Percentiles rank a stretch among this genome's conserved stretches.
Conservation (phyloP, 768 basidiomycete genomes). For the Multifurca ochricompacta region DNA sequence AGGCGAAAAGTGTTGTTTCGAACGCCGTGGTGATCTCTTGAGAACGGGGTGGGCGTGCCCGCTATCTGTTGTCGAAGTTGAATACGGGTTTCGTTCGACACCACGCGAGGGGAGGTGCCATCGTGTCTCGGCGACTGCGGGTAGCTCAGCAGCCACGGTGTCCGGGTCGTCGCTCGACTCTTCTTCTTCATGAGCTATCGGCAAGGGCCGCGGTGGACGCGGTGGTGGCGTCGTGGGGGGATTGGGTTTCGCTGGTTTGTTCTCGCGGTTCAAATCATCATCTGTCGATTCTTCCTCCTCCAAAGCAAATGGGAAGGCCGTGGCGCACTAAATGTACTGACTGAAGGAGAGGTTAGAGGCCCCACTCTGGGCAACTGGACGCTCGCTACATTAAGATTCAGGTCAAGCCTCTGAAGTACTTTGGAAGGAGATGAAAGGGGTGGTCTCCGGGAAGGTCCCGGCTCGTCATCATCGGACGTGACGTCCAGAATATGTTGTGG, state of each 20-base stretch:
- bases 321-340: not conserved
- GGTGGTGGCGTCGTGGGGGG: not conserved
- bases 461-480: not conserved
- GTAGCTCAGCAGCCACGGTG: constrained; percentile 6
- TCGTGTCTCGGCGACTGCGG: not conserved
- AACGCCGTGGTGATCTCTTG: not conserved
- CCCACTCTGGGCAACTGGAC: not conserved
- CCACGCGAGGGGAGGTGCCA: not conserved
- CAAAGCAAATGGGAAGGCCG: constrained; percentile 12
- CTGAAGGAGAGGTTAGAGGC: not conserved
- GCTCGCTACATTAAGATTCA: not conserved
- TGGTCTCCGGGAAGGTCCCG: not conserved
- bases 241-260: not conserved
- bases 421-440: constrained; percentile 7
- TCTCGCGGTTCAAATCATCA: not conserved
- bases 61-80: not conserved
- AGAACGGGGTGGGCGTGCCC: not conserved
- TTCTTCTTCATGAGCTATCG: constrained; percentile 1
- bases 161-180: constrained; percentile 7
- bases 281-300: constrained; percentile 9
- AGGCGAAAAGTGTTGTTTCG: not conserved
- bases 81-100: not conserved
- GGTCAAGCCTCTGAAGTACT: constrained; percentile 2
- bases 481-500: not conserved
- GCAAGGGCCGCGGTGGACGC: not conserved